Evolutionary conservation across 495 filamentous ascomycete genomes (phyloP), one percentile per base, ranked within the genome.

Genomic region (Xylaria sp.): DNA sequence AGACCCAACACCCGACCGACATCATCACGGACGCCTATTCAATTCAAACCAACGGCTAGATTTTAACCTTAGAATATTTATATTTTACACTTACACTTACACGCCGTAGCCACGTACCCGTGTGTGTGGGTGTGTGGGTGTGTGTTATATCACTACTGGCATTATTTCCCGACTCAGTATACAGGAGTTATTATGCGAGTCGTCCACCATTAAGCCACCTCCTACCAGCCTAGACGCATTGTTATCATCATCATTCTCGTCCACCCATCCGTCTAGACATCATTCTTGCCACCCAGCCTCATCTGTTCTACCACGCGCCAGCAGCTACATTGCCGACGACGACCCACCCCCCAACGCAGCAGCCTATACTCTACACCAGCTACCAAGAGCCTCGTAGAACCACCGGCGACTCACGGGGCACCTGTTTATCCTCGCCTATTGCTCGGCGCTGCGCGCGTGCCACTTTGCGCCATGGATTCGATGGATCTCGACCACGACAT

Each of bases 401-500:
- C 17, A 8, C 24, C 26, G 5, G 26, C 19, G 15, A 55, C 8
- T 26, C 52, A 15, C 26, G 14, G 0, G 3, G 26, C 52, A 55
- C 24, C 17, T 3, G 12, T 31, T 8, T 31, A 15, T 37, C 33
- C 5, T 29, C n/a, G 31, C 24, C 57, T 4, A 7, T 69, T 61
- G 14, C 61, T 31, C 58, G 21, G 46, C 44, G 24, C 33, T 33
- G n/a, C 8, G 33, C 33, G 68, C 61, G 48, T 48, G 35, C 44
- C 46, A 31, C 15, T 53, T 53, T 71, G 29, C 74, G 62, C 71
- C 26, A 78, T 77, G 73, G 72, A 76, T 52, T 82, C 71, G 59
- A 93, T 93, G 91, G 92, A 95, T 78, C 90, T 93, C 64, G 92
- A 94, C 61, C 91, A 94, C 79, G 92, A 94, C 62, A 86, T 86